Conservation (phyloP, 2,329 filamentous ascomycete genomes). For the Cladorrhinum sp. region DNA sequence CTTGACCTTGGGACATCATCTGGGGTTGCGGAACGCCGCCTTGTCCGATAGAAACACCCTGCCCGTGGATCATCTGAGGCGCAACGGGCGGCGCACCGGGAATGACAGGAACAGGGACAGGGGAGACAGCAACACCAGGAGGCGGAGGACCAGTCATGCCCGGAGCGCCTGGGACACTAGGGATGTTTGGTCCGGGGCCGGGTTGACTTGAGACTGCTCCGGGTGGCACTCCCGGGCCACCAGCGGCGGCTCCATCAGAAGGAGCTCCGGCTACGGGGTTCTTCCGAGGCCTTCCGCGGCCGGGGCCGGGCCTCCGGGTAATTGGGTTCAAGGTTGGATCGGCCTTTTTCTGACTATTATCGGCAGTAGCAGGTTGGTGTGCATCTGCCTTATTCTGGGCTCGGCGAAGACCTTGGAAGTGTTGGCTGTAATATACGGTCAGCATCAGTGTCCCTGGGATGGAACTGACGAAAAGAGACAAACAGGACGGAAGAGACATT, state of each 20-base stretch:
- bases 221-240: slow-evolving; percentile 12
- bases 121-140: slow-evolving; percentile 2
- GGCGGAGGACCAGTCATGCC: slow-evolving; percentile 1
- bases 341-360: slow-evolving; percentile 38
- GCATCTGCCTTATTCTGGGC: slow-evolving; percentile 52
- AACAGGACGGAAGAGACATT: not conserved
- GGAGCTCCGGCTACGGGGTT: slow-evolving; percentile 16
- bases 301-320: slow-evolving; percentile 58
- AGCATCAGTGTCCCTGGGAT: slow-evolving; percentile 7
- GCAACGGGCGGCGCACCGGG: not conserved
- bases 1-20: not conserved
- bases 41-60: not conserved
- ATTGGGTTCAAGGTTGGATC: slow-evolving; percentile 58
- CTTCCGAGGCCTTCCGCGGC: slow-evolving; percentile 54
- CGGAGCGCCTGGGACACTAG: slow-evolving; percentile 2
- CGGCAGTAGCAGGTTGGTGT: slow-evolving; percentile 25
- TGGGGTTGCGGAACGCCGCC: not conserved
- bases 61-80: not conserved
- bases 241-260: slow-evolving; percentile 12
- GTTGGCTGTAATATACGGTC: slow-evolving; percentile 47
- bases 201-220: slow-evolving; percentile 14
- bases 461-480: not conserved
- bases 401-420: slow-evolving; percentile 58
- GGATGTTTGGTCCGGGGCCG: not conserved
- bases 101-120: not conserved